Evolutionary conservation across 495 filamentous ascomycete genomes (phyloP), one percentile per base, ranked within the genome.

Genomic region (Xeromyces bisporus): DNA sequence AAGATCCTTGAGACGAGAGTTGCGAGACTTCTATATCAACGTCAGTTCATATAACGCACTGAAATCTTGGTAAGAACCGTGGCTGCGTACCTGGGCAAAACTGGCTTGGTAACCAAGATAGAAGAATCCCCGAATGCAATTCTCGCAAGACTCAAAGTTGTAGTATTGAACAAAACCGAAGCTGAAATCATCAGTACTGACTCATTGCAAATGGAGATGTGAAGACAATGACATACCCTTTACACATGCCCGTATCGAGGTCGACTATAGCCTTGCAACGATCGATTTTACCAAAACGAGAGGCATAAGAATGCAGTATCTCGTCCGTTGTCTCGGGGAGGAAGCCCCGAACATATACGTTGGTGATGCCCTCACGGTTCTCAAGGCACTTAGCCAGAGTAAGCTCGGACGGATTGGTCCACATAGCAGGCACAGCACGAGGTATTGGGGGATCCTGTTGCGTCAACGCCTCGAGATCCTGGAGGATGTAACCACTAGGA

Each of bases 191-290:
- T 12, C n/a, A 15, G 7, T 28, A 7, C 16, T 9, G 12, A 17
- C 11, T 20, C 29, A 32, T 15, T 15, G 8, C 12, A 14, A 12
- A 23, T 24, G 24, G 18, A 27, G 15, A 15, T 24, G 35, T 13
- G 11, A 23, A 10, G 26, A 18, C 18, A 12, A 28, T 7, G 15
- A 56, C 65, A 43, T 59, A 91, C 87, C 89, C 89, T 62, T 99
- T 99, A 66, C 89, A 99, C 34, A 77, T 71, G 20, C 82, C 78
- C 18, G 81, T 89, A 34, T 77, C 74, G 16, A 80, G 71, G 53
- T 99, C 91, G 41, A 99, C 87, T 46, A 99, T 99, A 2, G 89
- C 84, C 60, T 96, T 99, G 51, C 81, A 91, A 35, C 80, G 86
- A 48, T 85, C 77, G 35, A 94, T 86, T 29, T 71, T 72, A 24